phyloP scores from a whole-genome alignment of 306 rosid genomes.

The Cicer chorassanicum region DNA sequence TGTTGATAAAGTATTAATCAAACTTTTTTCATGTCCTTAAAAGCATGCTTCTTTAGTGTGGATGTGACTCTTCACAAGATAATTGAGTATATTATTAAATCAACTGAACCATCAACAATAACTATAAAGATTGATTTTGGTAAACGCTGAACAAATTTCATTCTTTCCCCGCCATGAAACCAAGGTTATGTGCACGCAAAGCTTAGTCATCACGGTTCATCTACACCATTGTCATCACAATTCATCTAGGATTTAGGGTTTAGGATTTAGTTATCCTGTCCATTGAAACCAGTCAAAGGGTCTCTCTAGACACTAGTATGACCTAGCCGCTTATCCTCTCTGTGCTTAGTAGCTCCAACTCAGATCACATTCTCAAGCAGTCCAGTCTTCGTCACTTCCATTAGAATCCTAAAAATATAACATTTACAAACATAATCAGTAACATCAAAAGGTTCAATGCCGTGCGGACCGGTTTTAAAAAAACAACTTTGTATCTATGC shows the following conservation, averaged over 20 bases:
- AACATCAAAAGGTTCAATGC: conserved; percentile 12
- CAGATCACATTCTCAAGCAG: conserved; percentile 50
- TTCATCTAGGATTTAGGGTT: too few relatives aligned
- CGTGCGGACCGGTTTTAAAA: not conserved
- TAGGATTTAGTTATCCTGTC: not conserved
- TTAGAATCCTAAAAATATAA: conserved; percentile 51
- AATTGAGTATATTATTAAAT: not conserved
- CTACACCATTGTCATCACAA: not conserved
- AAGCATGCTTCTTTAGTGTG: not conserved
- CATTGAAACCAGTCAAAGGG: conserved; percentile 23
- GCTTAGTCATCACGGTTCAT: conserved; percentile 3
- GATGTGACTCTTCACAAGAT: not conserved
- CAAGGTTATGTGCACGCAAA: not conserved
- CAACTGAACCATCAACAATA: not conserved
- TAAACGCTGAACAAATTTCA: not conserved
- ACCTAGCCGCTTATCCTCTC: conserved; percentile 20
- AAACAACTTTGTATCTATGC: not conserved
- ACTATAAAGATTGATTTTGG: not conserved
- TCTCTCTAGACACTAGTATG: conserved; percentile 14
- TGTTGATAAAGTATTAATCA: not conserved
- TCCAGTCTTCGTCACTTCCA: conserved; percentile 80
- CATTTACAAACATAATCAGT: conserved; percentile 24
- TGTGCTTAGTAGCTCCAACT: conserved; percentile 25
- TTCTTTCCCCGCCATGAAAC: conserved; percentile 19
- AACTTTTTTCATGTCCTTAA: not conserved